Percentiles rank a stretch among this genome's conserved stretches.
These are phyloP conservation scores for Evernia prunastri DNA, from an alignment of 495 filamentous ascomycete species.

Conservation along the genomic window DNA sequence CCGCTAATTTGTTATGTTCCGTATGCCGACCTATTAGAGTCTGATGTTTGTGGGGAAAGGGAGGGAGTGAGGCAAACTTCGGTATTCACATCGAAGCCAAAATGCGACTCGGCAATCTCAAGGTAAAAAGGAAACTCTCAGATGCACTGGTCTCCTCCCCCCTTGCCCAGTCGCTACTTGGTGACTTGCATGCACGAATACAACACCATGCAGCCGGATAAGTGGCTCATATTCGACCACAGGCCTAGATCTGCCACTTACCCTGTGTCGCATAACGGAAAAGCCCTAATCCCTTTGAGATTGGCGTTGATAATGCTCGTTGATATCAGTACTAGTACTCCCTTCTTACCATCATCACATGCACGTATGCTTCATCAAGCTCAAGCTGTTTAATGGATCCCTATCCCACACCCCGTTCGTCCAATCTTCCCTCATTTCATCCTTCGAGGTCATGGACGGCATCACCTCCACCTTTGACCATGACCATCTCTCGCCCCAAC, in stretches of 20 bases:
- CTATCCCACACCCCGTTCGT: not conserved
- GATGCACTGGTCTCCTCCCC: conserved; percentile 1
- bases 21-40: conserved; percentile 16
- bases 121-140: no score
- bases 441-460: conserved; percentile 13
- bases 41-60: conserved; percentile 11
- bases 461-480: conserved; percentile 13
- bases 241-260: conserved; percentile 22
- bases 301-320: conserved; percentile 10
- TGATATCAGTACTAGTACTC: conserved; percentile 11
- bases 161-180: not conserved
- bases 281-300: conserved; percentile 18
- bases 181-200: conserved; percentile 14
- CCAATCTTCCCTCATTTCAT: conserved; percentile 7
- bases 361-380: conserved; percentile 11
- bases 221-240: conserved; percentile 13
- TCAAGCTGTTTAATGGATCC: conserved; percentile 12
- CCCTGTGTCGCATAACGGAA: conserved; percentile 19
- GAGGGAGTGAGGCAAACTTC: conserved; percentile 8
- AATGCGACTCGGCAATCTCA: conserved; percentile 19
- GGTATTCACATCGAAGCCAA: conserved; percentile 18
- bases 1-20: not conserved
- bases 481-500: conserved; percentile 1
- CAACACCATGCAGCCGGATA: conserved; percentile 11
- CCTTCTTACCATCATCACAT: conserved; percentile 9